A percentile compares a stretch with the other conserved stretches of the same genome.
Evolutionary conservation across 1,284 basidiomycete genomes (phyloP).

Genomic region (Abortiporus biennis): DNA sequence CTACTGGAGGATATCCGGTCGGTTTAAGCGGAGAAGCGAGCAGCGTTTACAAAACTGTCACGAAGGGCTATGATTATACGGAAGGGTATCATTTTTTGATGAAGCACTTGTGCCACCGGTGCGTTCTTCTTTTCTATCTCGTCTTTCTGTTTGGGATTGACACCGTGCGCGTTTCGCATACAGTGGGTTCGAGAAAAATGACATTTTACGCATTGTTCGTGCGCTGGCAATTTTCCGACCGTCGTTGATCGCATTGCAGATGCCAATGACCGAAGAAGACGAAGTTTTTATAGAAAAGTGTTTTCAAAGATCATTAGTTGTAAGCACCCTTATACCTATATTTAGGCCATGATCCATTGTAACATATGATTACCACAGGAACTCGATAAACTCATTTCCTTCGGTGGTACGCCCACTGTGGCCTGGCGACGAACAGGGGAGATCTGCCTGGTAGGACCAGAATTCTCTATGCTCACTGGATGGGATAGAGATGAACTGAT

Average conservation of each 20-base stretch:
- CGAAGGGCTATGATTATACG: slow-evolving; percentile 86
- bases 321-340: slow-evolving; percentile 44
- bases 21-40: slow-evolving; percentile 29
- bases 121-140: slow-evolving; percentile 27
- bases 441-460: slow-evolving; percentile 92
- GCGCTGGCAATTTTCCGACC: slow-evolving; percentile 94
- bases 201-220: slow-evolving; percentile 90
- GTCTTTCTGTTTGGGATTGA: slow-evolving; percentile 5
- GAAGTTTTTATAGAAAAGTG: slow-evolving; percentile 95
- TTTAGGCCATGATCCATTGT: too few species aligned
- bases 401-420: slow-evolving; percentile 98
- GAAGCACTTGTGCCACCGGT: slow-evolving; percentile 85
- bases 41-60: slow-evolving; percentile 71
- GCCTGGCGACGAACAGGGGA: slow-evolving; percentile 98
- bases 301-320: slow-evolving; percentile 89
- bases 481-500: slow-evolving; percentile 84
- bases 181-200: slow-evolving; percentile 80
- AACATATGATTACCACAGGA: slow-evolving; percentile 61
- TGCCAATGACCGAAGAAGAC: slow-evolving; percentile 89
- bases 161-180: slow-evolving; percentile 11
- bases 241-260: slow-evolving; percentile 93
- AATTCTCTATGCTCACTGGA: slow-evolving; percentile 93
- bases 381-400: slow-evolving; percentile 94
- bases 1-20: not conserved
- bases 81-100: slow-evolving; percentile 93